Percentiles rank a stretch among this genome's conserved stretches.
Evolutionary conservation across 1,284 basidiomycete species (phyloP).

Genomic region (Rhodotorula sp.): DNA sequence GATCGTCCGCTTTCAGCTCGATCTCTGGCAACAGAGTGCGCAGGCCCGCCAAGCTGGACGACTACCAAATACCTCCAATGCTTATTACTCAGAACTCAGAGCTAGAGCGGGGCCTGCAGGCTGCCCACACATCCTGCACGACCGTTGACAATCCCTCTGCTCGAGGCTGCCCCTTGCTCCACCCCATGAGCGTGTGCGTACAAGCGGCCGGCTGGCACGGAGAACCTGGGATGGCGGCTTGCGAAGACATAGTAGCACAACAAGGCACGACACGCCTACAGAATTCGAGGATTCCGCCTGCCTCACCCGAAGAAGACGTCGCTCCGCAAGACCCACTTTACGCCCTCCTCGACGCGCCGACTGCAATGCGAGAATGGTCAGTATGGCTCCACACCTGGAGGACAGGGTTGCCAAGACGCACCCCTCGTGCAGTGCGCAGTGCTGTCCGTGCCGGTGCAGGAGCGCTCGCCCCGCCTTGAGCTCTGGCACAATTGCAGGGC

Average conservation of each 20-base stretch:
- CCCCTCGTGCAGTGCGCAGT: slow-evolving; percentile 76
- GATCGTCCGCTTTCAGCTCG: no score
- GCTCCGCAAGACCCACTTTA: slow-evolving; percentile 73
- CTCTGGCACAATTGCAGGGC: slow-evolving; percentile 58
- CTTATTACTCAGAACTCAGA: no score
- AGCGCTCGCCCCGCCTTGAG: slow-evolving; percentile 68
- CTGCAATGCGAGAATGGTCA: neutral
- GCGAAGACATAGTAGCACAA: neutral
- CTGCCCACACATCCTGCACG: no score
- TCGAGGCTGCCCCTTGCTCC: no score
- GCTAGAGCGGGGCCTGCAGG: no score
- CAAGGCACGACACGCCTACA: neutral
- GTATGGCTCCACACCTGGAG: neutral
- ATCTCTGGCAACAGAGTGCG: no score
- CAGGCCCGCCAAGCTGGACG: no score
- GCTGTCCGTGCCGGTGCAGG: slow-evolving; percentile 70
- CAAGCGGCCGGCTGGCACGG: no score
- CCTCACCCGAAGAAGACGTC: slow-evolving; percentile 67
- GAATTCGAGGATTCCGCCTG: neutral
- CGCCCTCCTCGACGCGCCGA: slow-evolving; percentile 61
- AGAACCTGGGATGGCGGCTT: no score
- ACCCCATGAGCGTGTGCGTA: no score
- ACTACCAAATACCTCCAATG: no score
- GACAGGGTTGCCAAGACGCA: slow-evolving; percentile 45
- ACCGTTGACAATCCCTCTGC: no score